Evolutionary conservation across 2,329 filamentous ascomycete species (phyloP).

Genomic region (Aspergillus pseudotamarii): DNA sequence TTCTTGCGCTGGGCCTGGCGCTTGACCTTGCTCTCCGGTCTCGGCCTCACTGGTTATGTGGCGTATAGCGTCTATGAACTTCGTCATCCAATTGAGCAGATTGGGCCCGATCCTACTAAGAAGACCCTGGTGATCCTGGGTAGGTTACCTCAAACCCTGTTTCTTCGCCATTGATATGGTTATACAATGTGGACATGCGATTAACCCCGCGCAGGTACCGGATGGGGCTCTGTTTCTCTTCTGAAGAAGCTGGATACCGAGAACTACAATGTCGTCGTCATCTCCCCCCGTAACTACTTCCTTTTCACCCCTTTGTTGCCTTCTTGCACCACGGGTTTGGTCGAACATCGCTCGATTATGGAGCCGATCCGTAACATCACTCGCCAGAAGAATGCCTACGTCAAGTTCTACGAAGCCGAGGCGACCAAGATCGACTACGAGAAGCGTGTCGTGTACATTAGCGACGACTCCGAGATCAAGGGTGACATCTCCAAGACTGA

Average conservation of each 20-base stretch:
- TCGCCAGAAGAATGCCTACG: constrained; percentile 87
- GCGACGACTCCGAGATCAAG: constrained; percentile 91
- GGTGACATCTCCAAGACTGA: constrained; percentile 80
- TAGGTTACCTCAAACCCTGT: constrained; percentile 48
- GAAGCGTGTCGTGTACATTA: constrained; percentile 83
- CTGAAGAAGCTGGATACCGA: constrained; percentile 98
- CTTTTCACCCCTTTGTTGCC: constrained; percentile 97
- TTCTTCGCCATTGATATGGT: not conserved
- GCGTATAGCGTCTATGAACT: constrained; percentile 81
- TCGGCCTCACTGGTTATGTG: constrained; percentile 71
- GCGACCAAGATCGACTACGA: constrained; percentile 93
- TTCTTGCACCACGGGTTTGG: constrained; percentile 94
- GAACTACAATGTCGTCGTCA: constrained; percentile 98
- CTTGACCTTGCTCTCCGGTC: constrained; percentile 72
- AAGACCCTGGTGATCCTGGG: constrained; percentile 96
- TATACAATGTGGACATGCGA: not conserved
- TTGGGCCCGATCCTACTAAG: constrained; percentile 79
- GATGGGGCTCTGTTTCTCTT: constrained; percentile 94
- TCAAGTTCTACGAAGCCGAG: constrained; percentile 98
- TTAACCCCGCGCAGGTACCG: constrained; percentile 68
- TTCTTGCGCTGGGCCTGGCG: constrained; percentile 82
- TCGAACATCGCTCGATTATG: constrained; percentile 99
- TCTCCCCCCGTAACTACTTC: constrained; percentile 99
- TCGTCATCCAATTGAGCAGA: constrained; percentile 79
- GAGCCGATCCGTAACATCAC: constrained; percentile 96